These are phyloP conservation scores for Boletus rex-veris DNA, from an alignment of 768 basidiomycete genomes.

Conservation along the genomic window DNA sequence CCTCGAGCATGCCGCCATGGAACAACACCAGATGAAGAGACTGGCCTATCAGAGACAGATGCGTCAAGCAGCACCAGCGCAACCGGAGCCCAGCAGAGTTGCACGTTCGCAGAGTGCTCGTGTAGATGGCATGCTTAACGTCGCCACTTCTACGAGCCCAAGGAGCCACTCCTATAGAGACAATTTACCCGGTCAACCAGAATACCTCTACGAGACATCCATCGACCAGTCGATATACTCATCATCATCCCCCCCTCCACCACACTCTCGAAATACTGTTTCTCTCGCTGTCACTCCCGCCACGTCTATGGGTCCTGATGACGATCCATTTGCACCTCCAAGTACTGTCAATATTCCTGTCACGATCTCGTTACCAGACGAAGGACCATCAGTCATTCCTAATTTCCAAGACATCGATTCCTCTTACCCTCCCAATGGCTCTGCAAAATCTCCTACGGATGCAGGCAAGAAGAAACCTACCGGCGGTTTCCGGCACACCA, in stretches of 20 bases:
- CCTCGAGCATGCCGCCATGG: slow-evolving; percentile 75
- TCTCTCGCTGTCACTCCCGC: slow-evolving; percentile 45
- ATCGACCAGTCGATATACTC: slow-evolving; percentile 51
- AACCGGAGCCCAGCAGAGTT: slow-evolving; percentile 29
- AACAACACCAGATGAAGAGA: slow-evolving; percentile 81
- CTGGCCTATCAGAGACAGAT: slow-evolving; percentile 80
- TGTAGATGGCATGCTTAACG: slow-evolving; percentile 42
- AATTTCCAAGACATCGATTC: slow-evolving; percentile 19
- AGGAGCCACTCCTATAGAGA: slow-evolving; percentile 48
- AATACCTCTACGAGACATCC: slow-evolving; percentile 73
- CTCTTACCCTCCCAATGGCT: slow-evolving; percentile 22
- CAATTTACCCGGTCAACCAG: slow-evolving; percentile 52
- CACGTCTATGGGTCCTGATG: slow-evolving; percentile 43
- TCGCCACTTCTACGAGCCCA: slow-evolving; percentile 33
- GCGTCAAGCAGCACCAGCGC: slow-evolving; percentile 47
- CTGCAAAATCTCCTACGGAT: slow-evolving; percentile 38
- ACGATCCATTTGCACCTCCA: slow-evolving; percentile 69
- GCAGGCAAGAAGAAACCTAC: slow-evolving; percentile 44
- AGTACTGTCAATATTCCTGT: slow-evolving; percentile 28
- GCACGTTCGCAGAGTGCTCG: slow-evolving; percentile 55
- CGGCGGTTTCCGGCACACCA: slow-evolving; percentile 75
- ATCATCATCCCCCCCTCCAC: slow-evolving; percentile 32
- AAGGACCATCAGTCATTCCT: slow-evolving; percentile 15
- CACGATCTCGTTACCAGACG: slow-evolving; percentile 29
- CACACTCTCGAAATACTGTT: slow-evolving; percentile 38